Evolutionary conservation across 345 rosid genomes (phyloP), one percentile per base, ranked within the genome.

Genomic region (Angophora floribunda): DNA sequence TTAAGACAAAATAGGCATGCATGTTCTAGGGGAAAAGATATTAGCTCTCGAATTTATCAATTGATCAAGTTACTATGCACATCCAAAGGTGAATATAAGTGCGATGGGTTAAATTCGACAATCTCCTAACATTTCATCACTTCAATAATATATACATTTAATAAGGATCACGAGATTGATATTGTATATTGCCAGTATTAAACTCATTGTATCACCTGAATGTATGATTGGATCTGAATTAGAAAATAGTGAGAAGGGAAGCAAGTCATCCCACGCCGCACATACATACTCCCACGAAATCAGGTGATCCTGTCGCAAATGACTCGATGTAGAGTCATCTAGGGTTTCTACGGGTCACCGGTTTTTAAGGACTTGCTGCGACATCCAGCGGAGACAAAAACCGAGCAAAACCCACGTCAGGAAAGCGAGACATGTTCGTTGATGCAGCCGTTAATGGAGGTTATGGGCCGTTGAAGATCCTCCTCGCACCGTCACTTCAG

Each of bases 381-480:
- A 8, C 86, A 86, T 52, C 36, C 61, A 19, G 67, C 59, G 17
- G 86, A 85, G 61, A 85, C 45, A 85, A 85, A 55, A 55, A 24
- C 87, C 52, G 61, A 36, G 36, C 19, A 52, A 52, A 17, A 52
- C 30, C 45, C 30, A 44, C 63, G 63, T 32, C n/a, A 88, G 75
- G 89, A 91, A 52, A 87, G 88, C 86, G 89, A 91, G 87, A 79
- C 7, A 11, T 63, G 85, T 91, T 92, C 94, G 92, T 51, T 89
- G 85, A 89, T 89, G 52, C 82, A 85, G 94, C 95, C 94, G 95
- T 91, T 92, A 91, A 93, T 92, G 94, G 92, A 86, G 93, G 94
- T 88, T 89, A 79, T 41, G 59, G 79, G 89, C 92, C 89, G 93
- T 91, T 91, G 90, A 89, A 75, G 82, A 75, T 75, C 82, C 22